Evolutionary conservation across 1,284 basidiomycete genomes (phyloP), one percentile per base, ranked within the genome.

Genomic region (Ustilago curta): DNA sequence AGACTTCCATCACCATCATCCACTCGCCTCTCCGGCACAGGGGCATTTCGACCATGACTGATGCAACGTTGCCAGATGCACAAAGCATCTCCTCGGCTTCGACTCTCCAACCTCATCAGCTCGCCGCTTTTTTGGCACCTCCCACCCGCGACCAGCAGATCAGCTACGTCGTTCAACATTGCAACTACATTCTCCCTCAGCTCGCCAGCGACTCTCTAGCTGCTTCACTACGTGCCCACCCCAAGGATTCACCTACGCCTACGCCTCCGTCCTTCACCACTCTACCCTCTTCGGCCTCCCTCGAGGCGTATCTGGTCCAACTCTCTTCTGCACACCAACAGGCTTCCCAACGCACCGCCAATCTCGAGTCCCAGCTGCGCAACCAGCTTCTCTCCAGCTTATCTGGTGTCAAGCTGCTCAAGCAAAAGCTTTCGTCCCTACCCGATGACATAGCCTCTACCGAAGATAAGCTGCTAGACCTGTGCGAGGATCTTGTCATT

Each of bases 391-490:
- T 76, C 9, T 56, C 60, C 47, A 59, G 51, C 45, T 54, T 76
- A 1, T 42, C 58, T 4, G 58, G 57, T 2, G 73, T 71, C 39
- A 67, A 66, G 49, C 42, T 61, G 6, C 62, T 76, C 47, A 67
- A 60, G 19, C 25, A 70, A 8, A 53, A 29, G 21, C 70, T 78
- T 12, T 32, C 52, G 0, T 40, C 63, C 2, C 56, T 78, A 1
- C 77, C 77, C 0, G 73, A 71, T 12, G 59, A 67, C 1, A 76
- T 78, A 18, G 66, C 67, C 1, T 52, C 48, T 5, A 67, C 62
- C 5, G 77, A 78, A 43, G 77, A 78, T 27, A 62, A 57, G 59
- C 51, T 78, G 8, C 53, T 76, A 37, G 68, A 72, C 18, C 73
- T 78, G 2, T 70, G 70, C 43, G 54, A 70, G 25, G 57, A 73